These are phyloP conservation scores for Lactifluus rugatus DNA, from an alignment of 768 basidiomycete species.

Conservation along the genomic window DNA sequence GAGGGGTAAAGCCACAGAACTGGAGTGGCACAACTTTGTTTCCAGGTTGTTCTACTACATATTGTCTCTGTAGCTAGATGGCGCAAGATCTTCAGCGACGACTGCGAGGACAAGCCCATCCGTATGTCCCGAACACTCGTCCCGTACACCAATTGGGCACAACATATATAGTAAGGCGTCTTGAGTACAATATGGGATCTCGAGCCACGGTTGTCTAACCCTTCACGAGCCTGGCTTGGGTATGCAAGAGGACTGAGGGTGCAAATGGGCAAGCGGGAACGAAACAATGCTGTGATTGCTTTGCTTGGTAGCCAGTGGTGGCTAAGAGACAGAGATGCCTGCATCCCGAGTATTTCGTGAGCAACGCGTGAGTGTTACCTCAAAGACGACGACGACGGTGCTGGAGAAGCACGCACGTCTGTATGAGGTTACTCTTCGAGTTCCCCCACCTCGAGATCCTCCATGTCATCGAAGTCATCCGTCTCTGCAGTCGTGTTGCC, in stretches of 20 bases:
- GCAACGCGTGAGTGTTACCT: neutral
- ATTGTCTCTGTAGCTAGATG: too few species aligned
- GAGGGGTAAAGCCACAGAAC: too few species aligned
- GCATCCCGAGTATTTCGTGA: neutral
- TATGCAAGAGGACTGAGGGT: neutral
- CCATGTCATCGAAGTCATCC: slow-evolving; percentile 8
- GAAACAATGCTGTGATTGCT: neutral
- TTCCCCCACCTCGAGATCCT: slow-evolving; percentile 7
- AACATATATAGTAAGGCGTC: neutral
- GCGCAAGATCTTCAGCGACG: neutral
- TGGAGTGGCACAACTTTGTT: too few species aligned
- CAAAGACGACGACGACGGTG: neutral
- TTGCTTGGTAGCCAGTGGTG: neutral
- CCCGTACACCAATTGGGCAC: neutral
- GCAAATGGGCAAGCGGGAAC: too few species aligned
- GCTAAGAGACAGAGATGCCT: neutral
- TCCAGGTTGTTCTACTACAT: too few species aligned
- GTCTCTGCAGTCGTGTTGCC: slow-evolving; percentile 14
- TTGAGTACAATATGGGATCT: too few species aligned
- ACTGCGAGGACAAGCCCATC: neutral
- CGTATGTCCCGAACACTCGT: neutral
- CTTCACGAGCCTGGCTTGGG: neutral
- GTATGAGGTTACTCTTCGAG: slow-evolving; percentile 4
- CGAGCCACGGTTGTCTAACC: neutral
- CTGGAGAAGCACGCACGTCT: neutral